Evolutionary conservation across 2,329 filamentous ascomycete genomes (phyloP).

Genomic region (Beauveria asiatica): DNA sequence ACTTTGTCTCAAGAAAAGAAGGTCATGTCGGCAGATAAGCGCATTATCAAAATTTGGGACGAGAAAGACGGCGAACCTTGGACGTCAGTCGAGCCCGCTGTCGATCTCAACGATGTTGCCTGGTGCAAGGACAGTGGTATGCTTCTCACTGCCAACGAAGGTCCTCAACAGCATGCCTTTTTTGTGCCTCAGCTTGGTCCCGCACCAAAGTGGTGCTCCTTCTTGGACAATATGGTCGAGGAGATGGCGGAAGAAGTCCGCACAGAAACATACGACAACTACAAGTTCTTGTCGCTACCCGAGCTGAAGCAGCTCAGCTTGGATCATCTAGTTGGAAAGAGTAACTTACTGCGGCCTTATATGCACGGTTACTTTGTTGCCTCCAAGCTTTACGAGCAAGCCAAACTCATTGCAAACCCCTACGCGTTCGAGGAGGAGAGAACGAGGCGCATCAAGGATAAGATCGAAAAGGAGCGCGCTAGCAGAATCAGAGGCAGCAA

Average conservation of each 20-base stretch:
- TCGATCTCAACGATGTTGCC: slow-evolving; percentile 89
- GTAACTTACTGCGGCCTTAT: slow-evolving; percentile 82
- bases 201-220: slow-evolving; percentile 90
- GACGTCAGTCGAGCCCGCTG: slow-evolving; percentile 91
- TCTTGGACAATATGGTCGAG: slow-evolving; percentile 95
- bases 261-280: slow-evolving; percentile 92
- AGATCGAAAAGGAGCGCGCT: slow-evolving; percentile 94
- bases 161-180: slow-evolving; percentile 88
- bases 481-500: slow-evolving; percentile 89
- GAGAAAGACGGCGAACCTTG: slow-evolving; percentile 73
- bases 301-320: slow-evolving; percentile 81
- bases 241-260: slow-evolving; percentile 85
- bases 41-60: slow-evolving; percentile 97
- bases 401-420: slow-evolving; percentile 83
- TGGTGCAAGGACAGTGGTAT: slow-evolving; percentile 91
- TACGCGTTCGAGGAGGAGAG: slow-evolving; percentile 91
- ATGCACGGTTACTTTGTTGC: slow-evolving; percentile 99
- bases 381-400: slow-evolving; percentile 91
- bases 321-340: slow-evolving; percentile 82
- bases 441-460: slow-evolving; percentile 83
- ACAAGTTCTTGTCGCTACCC: slow-evolving; percentile 89
- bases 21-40: slow-evolving; percentile 84
- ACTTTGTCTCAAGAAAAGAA: slow-evolving; percentile 72
- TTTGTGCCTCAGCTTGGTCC: slow-evolving; percentile 91
- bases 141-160: slow-evolving; percentile 94